phyloP scores from a whole-genome alignment of 2,329 filamentous ascomycete genomes.

The Xylariaceae sp. region DNA sequence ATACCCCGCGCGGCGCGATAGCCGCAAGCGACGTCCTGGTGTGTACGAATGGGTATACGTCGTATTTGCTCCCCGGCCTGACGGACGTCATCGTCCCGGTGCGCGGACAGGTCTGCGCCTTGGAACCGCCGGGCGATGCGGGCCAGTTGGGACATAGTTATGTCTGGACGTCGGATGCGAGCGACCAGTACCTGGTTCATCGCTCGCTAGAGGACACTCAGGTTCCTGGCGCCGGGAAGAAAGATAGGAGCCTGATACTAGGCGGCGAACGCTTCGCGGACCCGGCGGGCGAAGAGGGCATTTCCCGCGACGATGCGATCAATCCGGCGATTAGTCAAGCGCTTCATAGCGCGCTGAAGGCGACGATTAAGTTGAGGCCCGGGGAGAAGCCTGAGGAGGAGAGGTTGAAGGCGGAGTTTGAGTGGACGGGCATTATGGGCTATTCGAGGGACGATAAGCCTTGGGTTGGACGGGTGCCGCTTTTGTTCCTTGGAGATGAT shows the following conservation, averaged over 20 bases:
- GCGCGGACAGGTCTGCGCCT: slow-evolving; percentile 64
- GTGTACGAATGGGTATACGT: slow-evolving; percentile 80
- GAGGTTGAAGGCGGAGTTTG: slow-evolving; percentile 48
- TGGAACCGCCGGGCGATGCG: slow-evolving; percentile 47
- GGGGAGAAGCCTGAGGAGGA: slow-evolving; percentile 20
- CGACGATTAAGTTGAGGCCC: slow-evolving; percentile 37
- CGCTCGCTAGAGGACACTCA: slow-evolving; percentile 15
- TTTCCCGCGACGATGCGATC: slow-evolving; percentile 56
- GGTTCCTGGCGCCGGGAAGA: neutral
- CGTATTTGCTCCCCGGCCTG: slow-evolving; percentile 64
- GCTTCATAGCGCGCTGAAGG: slow-evolving; percentile 43
- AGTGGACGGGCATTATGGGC: slow-evolving; percentile 80
- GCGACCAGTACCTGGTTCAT: slow-evolving; percentile 18
- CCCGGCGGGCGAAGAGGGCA: slow-evolving; percentile 46
- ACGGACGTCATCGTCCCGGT: slow-evolving; percentile 60
- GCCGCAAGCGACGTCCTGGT: slow-evolving; percentile 60
- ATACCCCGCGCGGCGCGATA: slow-evolving; percentile 65
- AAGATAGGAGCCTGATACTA: slow-evolving; percentile 48
- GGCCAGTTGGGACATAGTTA: slow-evolving; percentile 21
- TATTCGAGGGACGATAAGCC: slow-evolving; percentile 62
- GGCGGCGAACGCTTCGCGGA: slow-evolving; percentile 63
- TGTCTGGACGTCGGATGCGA: slow-evolving; percentile 13
- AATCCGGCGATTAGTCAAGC: slow-evolving; percentile 52
- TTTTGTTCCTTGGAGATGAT: slow-evolving; percentile 35
- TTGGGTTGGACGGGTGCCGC: slow-evolving; percentile 65